Evolutionary conservation across 768 basidiomycete species (phyloP).

Genomic region (Chalciporus sphaerocephalus): DNA sequence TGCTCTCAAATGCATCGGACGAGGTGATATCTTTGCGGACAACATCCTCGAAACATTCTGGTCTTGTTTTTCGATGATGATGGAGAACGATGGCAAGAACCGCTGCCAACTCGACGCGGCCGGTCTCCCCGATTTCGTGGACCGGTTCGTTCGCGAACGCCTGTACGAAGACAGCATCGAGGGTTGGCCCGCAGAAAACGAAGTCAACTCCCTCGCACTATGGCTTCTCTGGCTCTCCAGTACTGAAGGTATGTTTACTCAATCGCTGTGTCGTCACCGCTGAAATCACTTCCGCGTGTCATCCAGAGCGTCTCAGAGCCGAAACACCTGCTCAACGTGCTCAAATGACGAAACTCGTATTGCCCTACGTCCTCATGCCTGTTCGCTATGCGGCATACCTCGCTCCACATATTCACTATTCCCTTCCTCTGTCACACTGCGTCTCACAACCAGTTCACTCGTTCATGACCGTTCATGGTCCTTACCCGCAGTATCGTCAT

Average conservation of each 20-base stretch:
- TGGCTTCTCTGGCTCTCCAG: conserved; percentile 65
- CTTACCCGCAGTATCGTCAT: conserved; percentile 44
- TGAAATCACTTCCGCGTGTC: conserved; percentile 17
- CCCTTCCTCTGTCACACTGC: conserved; percentile 42
- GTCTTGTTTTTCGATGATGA: conserved; percentile 50
- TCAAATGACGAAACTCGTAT: conserved; percentile 31
- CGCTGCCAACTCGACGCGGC: conserved; percentile 51
- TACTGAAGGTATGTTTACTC: conserved; percentile 40
- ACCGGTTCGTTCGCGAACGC: conserved; percentile 41
- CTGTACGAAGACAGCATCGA: conserved; percentile 40
- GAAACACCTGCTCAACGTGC: conserved; percentile 26
- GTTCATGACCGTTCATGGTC: conserved; percentile 38
- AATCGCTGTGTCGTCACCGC: neutral
- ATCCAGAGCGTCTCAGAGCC: conserved; percentile 27
- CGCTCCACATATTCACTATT: conserved; percentile 59
- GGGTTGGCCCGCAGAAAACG: conserved; percentile 58
- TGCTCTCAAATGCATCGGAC: conserved; percentile 30
- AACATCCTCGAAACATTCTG: conserved; percentile 37
- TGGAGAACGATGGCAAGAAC: conserved; percentile 69
- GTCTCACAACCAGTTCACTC: conserved; percentile 23
- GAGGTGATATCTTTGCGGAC: conserved; percentile 32
- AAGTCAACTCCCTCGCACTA: conserved; percentile 47
- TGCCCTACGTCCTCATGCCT: conserved; percentile 48
- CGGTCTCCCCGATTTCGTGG: conserved; percentile 44
- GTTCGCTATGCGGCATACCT: conserved; percentile 53